Evolutionary conservation across 352 stramenopile genomes (phyloP).

Genomic region (Pythium apleroticum): DNA sequence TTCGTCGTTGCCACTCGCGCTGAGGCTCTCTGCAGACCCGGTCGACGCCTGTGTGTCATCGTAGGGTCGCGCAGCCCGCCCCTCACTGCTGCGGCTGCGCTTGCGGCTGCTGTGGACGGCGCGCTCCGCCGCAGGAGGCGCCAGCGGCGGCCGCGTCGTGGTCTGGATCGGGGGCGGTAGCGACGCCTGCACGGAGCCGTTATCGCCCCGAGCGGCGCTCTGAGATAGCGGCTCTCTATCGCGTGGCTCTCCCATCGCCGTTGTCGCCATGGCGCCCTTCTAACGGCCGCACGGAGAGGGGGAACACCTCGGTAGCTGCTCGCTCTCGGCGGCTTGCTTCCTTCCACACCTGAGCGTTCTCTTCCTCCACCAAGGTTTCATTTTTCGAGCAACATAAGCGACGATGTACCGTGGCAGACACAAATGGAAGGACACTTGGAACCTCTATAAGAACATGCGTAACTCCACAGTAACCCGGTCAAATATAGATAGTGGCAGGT

Average conservation of each 20-base stretch:
- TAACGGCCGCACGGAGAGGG: neutral
- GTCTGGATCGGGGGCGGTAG: slow-evolving; percentile 13
- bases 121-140: neutral
- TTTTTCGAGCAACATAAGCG: slow-evolving; percentile 1
- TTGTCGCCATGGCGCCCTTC: neutral
- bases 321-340: neutral
- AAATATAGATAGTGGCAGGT: neutral
- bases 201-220: neutral
- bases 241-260: neutral
- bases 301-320: neutral
- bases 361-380: slow-evolving; percentile 9
- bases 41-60: neutral
- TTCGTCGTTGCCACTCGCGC: neutral
- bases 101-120: slow-evolving; percentile 20
- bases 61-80: neutral
- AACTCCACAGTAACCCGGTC: neutral
- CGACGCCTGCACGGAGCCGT: slow-evolving; percentile 9
- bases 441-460: neutral
- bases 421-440: neutral
- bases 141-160: slow-evolving; percentile 16
- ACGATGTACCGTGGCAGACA: slow-evolving; percentile 16
- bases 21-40: neutral
- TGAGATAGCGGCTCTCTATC: neutral
- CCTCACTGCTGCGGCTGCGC: slow-evolving; percentile 26
- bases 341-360: neutral